These are phyloP conservation scores for Fragaria vesca DNA, from an alignment of 306 rosid genomes.

Conservation along the genomic window DNA sequence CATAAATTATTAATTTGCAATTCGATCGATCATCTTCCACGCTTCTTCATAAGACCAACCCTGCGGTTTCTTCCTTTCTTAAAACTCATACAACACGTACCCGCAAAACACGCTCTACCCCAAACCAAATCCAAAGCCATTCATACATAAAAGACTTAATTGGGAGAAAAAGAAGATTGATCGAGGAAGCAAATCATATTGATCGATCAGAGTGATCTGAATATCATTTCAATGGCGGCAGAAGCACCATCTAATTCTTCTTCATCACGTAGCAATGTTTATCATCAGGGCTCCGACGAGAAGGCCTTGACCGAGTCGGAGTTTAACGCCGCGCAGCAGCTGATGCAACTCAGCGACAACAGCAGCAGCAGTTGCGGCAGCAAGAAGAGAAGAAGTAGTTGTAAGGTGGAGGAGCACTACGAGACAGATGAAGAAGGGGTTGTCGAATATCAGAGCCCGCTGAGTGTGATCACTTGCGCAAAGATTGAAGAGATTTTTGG, in stretches of 20 bases:
- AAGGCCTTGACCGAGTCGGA: constrained; percentile 33
- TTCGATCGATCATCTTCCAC: neutral
- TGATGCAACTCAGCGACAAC: constrained; percentile 53
- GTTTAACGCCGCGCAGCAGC: constrained; percentile 39
- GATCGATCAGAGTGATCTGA: neutral
- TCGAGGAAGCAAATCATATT: neutral
- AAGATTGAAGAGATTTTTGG: constrained; percentile 57
- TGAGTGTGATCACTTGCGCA: constrained; percentile 21
- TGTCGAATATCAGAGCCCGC: constrained; percentile 19
- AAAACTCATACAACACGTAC: constrained; percentile 27
- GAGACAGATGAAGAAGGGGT: constrained; percentile 20
- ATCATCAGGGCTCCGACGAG: neutral
- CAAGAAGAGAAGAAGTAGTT: neutral
- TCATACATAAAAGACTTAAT: neutral
- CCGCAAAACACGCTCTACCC: constrained; percentile 25
- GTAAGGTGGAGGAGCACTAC: too few relatives aligned
- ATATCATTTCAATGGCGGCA: constrained; percentile 12
- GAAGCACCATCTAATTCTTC: neutral
- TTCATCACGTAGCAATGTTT: neutral
- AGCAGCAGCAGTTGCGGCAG: neutral
- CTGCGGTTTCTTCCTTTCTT: constrained; percentile 33
- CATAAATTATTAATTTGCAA: neutral
- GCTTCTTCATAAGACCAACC: constrained; percentile 44
- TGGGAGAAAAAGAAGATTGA: neutral
- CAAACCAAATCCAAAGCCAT: constrained; percentile 4